Base-by-base conservation (phyloP, 495 filamentous ascomycete species). In the Trichoderma erinaceum region DNA sequence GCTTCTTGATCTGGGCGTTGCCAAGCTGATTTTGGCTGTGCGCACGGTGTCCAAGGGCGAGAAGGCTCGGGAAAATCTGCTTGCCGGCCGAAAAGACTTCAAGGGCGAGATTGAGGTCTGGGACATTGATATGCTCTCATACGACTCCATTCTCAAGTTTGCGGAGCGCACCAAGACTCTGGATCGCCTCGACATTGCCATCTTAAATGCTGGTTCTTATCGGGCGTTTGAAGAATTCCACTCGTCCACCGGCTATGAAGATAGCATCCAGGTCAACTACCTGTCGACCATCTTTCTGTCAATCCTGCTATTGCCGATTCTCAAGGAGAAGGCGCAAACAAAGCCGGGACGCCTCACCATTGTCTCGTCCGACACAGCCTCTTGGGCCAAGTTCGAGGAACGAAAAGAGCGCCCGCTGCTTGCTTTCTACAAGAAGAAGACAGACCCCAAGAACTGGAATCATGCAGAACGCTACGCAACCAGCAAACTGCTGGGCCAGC, bases 401-500 rank as follows among this genome's bases (percentile, higher is more conserved):
- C 3, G 25, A 18, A 32, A 61, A 11, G 27, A 11, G 56, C 23
- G 56, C 11, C 80, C 81, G 12, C 71, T 85, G 10, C 67, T 75
- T 1, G 41, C 76, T 1, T 74, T 73, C 1, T 75, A 82, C 61
- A 78, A 83, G 50, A 69, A 73, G 2, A 73, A 70, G 21, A 68
- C 68, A 0, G 61, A 12, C 35, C 35, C 35, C 5, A 38, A 38
- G 0, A 67, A 69, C 32, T 78, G 76, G 32, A 69, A 74, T 32
- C 61, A 38, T 0, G 3, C 66, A 0, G 77, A 79, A 38, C 67
- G 67, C 0, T 83, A 87, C 68, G 69, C 64, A 23, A 63, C 79
- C 1, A 80, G 80, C 1, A 87, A 87, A 70, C 75, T 88, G 3
- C 70, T 88, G 7, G 76, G 80, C 61, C 75, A 85, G 10, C 70